Evolutionary conservation across 2,329 filamentous ascomycete genomes (phyloP), one percentile per base, ranked within the genome.

Genomic region (Cladorrhinum sp.): DNA sequence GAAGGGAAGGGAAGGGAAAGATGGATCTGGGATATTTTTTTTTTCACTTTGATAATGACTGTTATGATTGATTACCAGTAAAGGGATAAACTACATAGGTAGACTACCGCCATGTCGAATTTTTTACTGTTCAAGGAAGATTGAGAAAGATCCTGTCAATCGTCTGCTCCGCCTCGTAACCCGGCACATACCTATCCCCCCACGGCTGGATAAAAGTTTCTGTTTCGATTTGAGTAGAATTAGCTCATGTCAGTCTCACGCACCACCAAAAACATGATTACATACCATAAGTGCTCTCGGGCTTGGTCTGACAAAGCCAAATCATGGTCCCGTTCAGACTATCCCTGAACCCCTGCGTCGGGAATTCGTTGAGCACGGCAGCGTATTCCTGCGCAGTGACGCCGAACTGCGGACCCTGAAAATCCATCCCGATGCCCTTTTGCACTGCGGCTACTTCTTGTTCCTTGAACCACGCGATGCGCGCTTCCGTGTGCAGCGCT

Each of bases 391-490:
- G 66, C 61, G 64, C 63, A 2, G 72, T 71, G 2, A 77, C 67
- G 2, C 72, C 73, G 7, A 64, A 26, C 1, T 14, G 54, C 2
- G 74, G 71, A 1, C 76, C 76, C 23, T 65, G 52, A 24, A 55
- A 77, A 54, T 80, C 77, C 18, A 74, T 72, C 39, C 65, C 56
- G 48, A 78, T 75, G 1, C 74, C 76, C 16, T 68, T 63, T 8
- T 67, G 63, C 5, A 68, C 67, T 0, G 73, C 70, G 55, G 70
- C 68, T 6, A 80, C 78, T 48, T 75, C 75, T 4, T 73, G 69
- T 67, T 81, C 73, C 65, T 80, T 81, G 66, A 78, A 74, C 8
- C 62, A 62, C 12, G 71, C 72, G 28, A 81, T 75, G n/a, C 62
- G 70, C 0, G 62, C 60, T 4, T 72, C 73, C 0, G 75, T 76